Conservation (phyloP, 257 asterid species). For the Echites panduratus region DNA sequence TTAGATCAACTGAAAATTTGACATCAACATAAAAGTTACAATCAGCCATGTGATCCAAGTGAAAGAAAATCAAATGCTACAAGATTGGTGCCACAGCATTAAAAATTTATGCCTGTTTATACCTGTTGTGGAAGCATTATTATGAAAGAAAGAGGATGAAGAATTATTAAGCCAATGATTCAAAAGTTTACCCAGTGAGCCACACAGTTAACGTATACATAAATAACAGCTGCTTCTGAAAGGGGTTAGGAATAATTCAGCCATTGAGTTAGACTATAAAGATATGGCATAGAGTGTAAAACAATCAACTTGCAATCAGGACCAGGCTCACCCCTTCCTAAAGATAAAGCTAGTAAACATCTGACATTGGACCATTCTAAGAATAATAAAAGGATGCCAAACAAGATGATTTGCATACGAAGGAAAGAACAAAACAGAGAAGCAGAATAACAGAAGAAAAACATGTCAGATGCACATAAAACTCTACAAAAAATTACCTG, state of each 20-base stretch:
- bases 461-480: neutral
- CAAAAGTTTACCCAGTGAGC: no score
- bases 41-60: neutral
- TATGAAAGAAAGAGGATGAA: no score
- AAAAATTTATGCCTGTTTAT: neutral
- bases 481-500: neutral
- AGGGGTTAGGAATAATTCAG: neutral
- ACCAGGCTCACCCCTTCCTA: neutral
- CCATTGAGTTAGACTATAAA: neutral
- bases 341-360: neutral
- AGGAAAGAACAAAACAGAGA: neutral
- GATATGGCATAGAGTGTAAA: neutral
- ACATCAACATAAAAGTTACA: neutral
- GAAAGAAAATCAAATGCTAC: neutral
- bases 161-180: no score
- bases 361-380: neutral
- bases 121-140: no score
- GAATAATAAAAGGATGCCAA: neutral
- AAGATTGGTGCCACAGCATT: neutral
- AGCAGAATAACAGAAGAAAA: neutral
- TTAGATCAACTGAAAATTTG: neutral
- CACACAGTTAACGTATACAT: no score
- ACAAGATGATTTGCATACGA: neutral
- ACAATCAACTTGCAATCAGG: neutral
- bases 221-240: no score